These are phyloP conservation scores for Antitrichia curtipendula DNA, from an alignment of 225 moss, liverwort and hornwort species.

Conservation along the genomic window DNA sequence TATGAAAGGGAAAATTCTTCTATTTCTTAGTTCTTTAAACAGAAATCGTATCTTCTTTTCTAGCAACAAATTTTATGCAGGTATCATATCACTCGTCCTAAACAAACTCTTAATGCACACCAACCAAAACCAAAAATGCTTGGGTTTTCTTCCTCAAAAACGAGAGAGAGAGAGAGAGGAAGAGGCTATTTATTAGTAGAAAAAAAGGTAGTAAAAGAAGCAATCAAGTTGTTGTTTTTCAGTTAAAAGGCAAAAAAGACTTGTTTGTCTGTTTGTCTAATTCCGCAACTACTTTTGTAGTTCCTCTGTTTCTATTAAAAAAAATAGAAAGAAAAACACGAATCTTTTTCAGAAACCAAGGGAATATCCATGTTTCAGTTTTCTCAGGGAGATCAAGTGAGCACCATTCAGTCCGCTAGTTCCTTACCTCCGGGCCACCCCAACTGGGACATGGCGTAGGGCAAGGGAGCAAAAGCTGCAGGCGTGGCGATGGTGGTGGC, in stretches of 20 bases:
- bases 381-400: neutral
- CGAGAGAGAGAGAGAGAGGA: neutral
- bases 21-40: no score
- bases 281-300: neutral
- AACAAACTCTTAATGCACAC: neutral
- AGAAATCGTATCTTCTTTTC: neutral
- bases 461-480: slow-evolving; percentile 64
- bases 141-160: no score
- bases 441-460: slow-evolving; percentile 53
- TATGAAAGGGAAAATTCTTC: neutral
- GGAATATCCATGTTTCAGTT: neutral
- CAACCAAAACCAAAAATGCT: neutral
- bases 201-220: neutral
- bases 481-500: slow-evolving; percentile 86
- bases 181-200: neutral
- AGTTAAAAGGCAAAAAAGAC: neutral
- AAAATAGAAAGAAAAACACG: no score
- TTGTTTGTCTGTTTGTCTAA: no score
- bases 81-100: accelerated
- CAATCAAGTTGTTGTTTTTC: neutral
- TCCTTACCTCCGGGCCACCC: slow-evolving; percentile 49
- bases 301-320: no score
- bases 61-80: accelerated
- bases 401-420: neutral
- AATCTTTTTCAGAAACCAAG: no score